phyloP scores from a whole-genome alignment of 805 yeast species.

The Saccharomycopsis javanensis region DNA sequence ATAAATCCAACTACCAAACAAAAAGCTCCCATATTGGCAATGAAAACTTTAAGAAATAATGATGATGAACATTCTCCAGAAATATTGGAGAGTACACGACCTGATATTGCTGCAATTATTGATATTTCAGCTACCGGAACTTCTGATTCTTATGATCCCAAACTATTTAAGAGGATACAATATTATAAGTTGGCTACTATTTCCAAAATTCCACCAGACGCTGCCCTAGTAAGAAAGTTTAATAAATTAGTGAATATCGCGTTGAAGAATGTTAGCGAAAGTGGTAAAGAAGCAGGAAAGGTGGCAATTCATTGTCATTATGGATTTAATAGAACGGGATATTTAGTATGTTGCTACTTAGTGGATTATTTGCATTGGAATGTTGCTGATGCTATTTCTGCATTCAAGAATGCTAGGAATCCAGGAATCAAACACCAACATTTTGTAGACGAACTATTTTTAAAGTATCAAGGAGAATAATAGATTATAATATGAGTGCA shows the following conservation, averaged over 20 bases:
- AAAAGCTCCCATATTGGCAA: constrained; percentile 47
- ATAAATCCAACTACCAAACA: constrained; percentile 26
- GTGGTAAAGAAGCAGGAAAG: constrained; percentile 23
- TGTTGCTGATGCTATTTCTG: constrained; percentile 53
- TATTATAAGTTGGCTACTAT: constrained; percentile 72
- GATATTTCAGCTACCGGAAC: constrained; percentile 53
- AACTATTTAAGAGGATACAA: constrained; percentile 39
- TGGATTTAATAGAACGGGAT: constrained; percentile 75
- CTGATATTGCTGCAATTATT: constrained; percentile 47
- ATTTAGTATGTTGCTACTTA: constrained; percentile 57
- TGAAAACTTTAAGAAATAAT: constrained; percentile 64
- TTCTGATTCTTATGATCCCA: constrained; percentile 61
- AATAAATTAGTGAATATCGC: constrained; percentile 43
- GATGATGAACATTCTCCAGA: constrained; percentile 53
- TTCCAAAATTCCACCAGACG: constrained; percentile 65
- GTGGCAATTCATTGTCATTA: constrained; percentile 69
- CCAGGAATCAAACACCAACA: constrained; percentile 77
- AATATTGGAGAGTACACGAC: constrained; percentile 39
- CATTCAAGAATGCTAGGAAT: constrained; percentile 45
- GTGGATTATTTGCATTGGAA: constrained; percentile 50
- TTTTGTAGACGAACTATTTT: constrained; percentile 61
- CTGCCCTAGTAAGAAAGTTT: constrained; percentile 46
- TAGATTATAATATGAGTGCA: too few relatives aligned
- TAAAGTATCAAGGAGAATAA: constrained; percentile 39
- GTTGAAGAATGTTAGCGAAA: constrained; percentile 23